Base-by-base conservation (phyloP, 2,329 filamentous ascomycete genomes). In the Trichoderma lentiforme region DNA sequence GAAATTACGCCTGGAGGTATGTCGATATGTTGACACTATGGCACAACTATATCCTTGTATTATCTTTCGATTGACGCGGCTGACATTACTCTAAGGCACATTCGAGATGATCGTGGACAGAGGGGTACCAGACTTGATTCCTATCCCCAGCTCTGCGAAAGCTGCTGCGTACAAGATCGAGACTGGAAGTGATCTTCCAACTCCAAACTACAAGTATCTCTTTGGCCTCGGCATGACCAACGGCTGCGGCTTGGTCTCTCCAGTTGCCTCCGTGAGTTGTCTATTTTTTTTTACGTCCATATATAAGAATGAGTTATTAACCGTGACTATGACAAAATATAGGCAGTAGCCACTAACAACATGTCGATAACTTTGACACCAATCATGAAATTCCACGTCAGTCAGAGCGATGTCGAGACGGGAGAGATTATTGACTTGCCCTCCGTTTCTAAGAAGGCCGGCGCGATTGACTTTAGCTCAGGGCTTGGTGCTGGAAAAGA, bases 11-110 rank as follows among this genome's bases (percentile, higher is more conserved):
- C 43, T 6, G 43, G 43, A 11, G n/a, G 43, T 51, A 24, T 6
- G 43, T 24, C 2, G 8, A 51, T 12, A 47, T 47, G 7, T 21
- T 11, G 18, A 11, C 18, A 47, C 18, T 21, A 21, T 47, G 7
- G 18, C 5, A 51, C 1, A 1, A 18, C 6, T 39, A 0, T 39
- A 39, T 39, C 15, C 14, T 39, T 18, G 6, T 18, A 7, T 18
- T 39, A 8, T 18, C 36, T 1, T 51, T 21, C 5, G 0, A 51
- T 6, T 3, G 4, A 0, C n/a, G 0, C 1, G n/a, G 43, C n/a
- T 51, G n/a, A 51, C 43, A 11, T 21, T 51, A 3, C n/a, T 21
- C 4, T 6, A 24, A 51, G 43, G 43, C 43, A 51, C 43, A 1
- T 51, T 51, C 9, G 43, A 51, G n/a, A 51, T 51, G 43, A 51